Percentiles rank a stretch among this genome's conserved stretches.
Evolutionary conservation across 1,139 yeast species (phyloP).

Genomic region (Arxiozyma heterogenica): DNA sequence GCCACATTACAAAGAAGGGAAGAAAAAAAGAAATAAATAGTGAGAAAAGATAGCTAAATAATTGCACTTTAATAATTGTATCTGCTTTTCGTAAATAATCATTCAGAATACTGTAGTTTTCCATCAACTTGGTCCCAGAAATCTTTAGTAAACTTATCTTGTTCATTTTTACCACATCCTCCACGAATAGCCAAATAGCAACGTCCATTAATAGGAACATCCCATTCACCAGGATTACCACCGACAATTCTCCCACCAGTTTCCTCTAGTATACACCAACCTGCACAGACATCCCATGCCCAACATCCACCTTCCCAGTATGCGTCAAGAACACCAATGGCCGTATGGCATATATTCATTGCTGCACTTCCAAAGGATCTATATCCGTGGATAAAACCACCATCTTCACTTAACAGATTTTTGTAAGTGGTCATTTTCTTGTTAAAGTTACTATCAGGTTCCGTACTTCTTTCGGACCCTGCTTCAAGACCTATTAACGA

Average conservation of each 20-base stretch:
- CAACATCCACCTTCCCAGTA: slow-evolving; percentile 61
- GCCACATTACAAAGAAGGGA: too few species aligned
- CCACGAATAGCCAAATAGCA: slow-evolving; percentile 48
- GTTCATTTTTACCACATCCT: slow-evolving; percentile 35
- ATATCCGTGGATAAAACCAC: slow-evolving; percentile 48
- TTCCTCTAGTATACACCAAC: slow-evolving; percentile 48
- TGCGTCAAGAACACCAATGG: slow-evolving; percentile 45
- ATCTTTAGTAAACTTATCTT: slow-evolving; percentile 37
- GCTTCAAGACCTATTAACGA: slow-evolving; percentile 48
- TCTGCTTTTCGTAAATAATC: too few species aligned
- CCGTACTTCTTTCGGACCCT: slow-evolving; percentile 45
- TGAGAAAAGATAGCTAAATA: too few species aligned
- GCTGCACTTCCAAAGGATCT: slow-evolving; percentile 54
- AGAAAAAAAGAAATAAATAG: too few species aligned
- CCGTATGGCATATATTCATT: slow-evolving; percentile 45
- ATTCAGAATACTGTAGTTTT: slow-evolving; percentile 3
- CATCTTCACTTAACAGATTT: slow-evolving; percentile 36
- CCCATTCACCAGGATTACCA: slow-evolving; percentile 43
- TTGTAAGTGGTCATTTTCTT: slow-evolving; percentile 40
- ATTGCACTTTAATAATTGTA: too few species aligned
- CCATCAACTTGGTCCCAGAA: slow-evolving; percentile 44
- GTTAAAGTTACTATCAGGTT: slow-evolving; percentile 38
- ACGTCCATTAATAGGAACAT: slow-evolving; percentile 39
- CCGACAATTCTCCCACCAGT: slow-evolving; percentile 48
- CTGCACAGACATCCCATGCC: slow-evolving; percentile 60